Evolutionary conservation across 116 monocot species (phyloP).

Genomic region (Cymodocea nodosa): DNA sequence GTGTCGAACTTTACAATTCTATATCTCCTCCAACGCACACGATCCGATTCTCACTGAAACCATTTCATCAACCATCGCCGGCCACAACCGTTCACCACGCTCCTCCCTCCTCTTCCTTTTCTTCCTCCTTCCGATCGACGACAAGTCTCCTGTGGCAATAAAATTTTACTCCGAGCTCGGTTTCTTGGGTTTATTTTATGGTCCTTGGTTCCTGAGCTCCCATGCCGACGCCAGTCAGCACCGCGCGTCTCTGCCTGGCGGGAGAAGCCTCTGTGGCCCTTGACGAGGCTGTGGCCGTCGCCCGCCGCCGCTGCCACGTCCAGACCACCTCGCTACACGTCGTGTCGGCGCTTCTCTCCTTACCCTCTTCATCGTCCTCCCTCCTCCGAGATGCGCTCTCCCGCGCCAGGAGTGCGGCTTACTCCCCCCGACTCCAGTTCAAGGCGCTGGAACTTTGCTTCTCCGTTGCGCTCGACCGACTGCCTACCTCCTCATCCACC

Average conservation of each 20-base stretch:
- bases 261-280: constrained; percentile 40
- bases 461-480: constrained; percentile 67
- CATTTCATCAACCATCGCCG: too few species aligned
- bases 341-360: constrained; percentile 63
- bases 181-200: background rate
- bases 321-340: constrained; percentile 90
- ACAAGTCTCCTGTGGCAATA: too few species aligned
- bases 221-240: constrained; percentile 61
- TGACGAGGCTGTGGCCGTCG: constrained; percentile 50
- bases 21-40: too few species aligned
- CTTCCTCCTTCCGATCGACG: too few species aligned
- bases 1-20: too few species aligned
- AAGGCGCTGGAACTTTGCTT: constrained; percentile 84
- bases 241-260: constrained; percentile 43
- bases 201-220: background rate
- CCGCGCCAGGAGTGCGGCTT: constrained; percentile 45
- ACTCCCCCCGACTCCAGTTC: constrained; percentile 66
- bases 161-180: background rate
- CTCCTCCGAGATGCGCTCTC: constrained; percentile 61
- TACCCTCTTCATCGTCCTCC: constrained; percentile 33
- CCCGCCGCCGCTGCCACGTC: constrained; percentile 52
- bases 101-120: too few species aligned
- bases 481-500: constrained; percentile 13
- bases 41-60: too few species aligned
- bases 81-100: too few species aligned